These are phyloP conservation scores for Hymenoscyphus repandus DNA, from an alignment of 2,329 filamentous ascomycete genomes.

Conservation along the genomic window DNA sequence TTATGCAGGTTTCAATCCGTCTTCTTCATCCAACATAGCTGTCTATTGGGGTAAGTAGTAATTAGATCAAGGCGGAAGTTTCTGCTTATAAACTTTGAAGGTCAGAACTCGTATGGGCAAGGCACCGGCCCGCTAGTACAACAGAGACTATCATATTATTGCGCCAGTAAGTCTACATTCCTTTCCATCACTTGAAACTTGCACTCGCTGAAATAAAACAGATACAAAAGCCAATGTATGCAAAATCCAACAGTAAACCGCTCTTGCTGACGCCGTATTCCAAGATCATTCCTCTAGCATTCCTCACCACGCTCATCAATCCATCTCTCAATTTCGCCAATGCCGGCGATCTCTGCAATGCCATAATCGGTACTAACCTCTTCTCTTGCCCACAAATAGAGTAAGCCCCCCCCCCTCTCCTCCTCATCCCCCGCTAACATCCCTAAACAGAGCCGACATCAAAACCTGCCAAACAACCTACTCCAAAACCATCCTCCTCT, in stretches of 20 bases:
- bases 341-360: slow-evolving; percentile 54
- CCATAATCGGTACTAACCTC: slow-evolving; percentile 52
- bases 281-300: slow-evolving; percentile 59
- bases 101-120: slow-evolving; percentile 56
- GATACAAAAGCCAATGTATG: slow-evolving; percentile 44
- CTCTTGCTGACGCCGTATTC: background rate
- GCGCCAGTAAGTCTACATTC: slow-evolving; percentile 45
- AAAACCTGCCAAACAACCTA: slow-evolving; percentile 3
- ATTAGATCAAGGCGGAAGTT: background rate
- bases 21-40: slow-evolving; percentile 49
- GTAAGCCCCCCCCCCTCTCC: slow-evolving; percentile 36
- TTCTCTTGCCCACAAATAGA: slow-evolving; percentile 60
- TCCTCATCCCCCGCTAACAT: background rate
- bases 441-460: slow-evolving; percentile 9
- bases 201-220: slow-evolving; percentile 21
- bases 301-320: slow-evolving; percentile 51
- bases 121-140: slow-evolving; percentile 43
- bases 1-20: slow-evolving; percentile 39
- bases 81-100: slow-evolving; percentile 22
- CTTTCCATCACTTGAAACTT: background rate
- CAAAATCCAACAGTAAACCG: background rate
- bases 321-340: slow-evolving; percentile 61
- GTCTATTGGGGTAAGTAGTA: slow-evolving; percentile 57
- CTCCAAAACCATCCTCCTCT: slow-evolving; percentile 2
- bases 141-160: slow-evolving; percentile 53